These are phyloP conservation scores for Thuja plicata DNA, from an alignment of 83 land plant genomes.

Conservation along the genomic window DNA sequence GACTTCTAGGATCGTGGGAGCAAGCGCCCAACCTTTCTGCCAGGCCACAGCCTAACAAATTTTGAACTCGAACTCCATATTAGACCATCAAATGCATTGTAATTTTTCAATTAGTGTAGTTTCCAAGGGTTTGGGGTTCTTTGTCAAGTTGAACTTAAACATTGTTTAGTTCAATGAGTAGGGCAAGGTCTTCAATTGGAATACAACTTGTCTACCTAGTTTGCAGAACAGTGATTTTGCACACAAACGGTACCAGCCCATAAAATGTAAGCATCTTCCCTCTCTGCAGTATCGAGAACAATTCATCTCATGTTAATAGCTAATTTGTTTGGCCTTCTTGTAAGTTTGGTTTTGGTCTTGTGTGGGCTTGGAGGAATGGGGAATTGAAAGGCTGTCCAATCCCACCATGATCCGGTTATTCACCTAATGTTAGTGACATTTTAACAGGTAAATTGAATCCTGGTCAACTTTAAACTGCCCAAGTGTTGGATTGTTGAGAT, in stretches of 20 bases:
- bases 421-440: background rate
- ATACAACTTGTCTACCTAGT: background rate
- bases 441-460: background rate
- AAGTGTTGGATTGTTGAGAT: too few relatives aligned
- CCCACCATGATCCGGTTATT: background rate
- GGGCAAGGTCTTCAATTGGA: background rate
- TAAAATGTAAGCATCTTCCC: background rate
- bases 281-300: background rate
- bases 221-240: background rate
- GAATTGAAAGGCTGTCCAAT: background rate
- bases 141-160: background rate
- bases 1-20: background rate
- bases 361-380: background rate
- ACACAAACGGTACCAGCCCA: background rate
- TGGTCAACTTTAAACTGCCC: background rate
- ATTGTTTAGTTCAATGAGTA: background rate
- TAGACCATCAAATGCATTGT: background rate
- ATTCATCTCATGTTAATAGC: background rate
- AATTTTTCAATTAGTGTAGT: background rate
- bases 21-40: background rate
- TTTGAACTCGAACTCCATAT: background rate
- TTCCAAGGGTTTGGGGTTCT: background rate
- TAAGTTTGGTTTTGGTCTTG: background rate
- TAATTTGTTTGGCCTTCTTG: background rate
- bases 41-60: background rate